Conservation (phyloP, 495 filamentous ascomycete species). For the Acidomyces sp. region DNA sequence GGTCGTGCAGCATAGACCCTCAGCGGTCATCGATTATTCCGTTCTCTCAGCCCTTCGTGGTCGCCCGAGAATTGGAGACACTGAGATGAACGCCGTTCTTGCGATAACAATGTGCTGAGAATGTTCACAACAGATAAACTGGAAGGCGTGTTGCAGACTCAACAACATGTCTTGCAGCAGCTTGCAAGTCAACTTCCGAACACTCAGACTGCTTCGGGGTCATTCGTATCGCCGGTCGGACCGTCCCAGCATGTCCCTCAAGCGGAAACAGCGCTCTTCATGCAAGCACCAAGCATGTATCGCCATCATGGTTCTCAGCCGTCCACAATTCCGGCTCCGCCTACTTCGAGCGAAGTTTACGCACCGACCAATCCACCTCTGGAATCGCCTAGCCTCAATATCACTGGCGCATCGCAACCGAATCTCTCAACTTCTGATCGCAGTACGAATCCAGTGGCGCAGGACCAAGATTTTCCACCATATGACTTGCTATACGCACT, state of each 20-base stretch:
- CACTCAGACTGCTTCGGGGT: background rate
- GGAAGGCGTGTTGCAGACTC: conserved; percentile 25
- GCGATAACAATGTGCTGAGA: too few relatives aligned
- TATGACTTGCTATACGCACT: conserved; percentile 72
- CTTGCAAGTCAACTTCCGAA: conserved; percentile 19
- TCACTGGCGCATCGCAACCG: conserved; percentile 19
- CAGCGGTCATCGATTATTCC: too few relatives aligned
- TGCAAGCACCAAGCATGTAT: conserved; percentile 41
- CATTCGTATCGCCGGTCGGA: conserved; percentile 1
- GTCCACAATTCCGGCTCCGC: background rate
- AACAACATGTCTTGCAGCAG: conserved; percentile 27
- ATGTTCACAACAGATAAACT: too few relatives aligned
- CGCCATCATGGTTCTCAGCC: background rate
- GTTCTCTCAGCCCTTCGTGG: too few relatives aligned
- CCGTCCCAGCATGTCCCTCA: conserved; percentile 37
- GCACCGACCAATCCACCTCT: conserved; percentile 27
- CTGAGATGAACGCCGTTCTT: too few relatives aligned
- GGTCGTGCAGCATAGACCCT: too few relatives aligned
- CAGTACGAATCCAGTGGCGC: conserved; percentile 3
- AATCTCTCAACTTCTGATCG: background rate
- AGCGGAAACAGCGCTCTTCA: conserved; percentile 48
- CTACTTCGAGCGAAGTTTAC: conserved; percentile 37
- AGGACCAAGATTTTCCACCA: conserved; percentile 68
- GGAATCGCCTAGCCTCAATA: conserved; percentile 35
- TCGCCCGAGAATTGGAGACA: too few relatives aligned